Evolutionary conservation across 2,329 filamentous ascomycete species (phyloP).

Genomic region (Scortechinia acanthostroma): DNA sequence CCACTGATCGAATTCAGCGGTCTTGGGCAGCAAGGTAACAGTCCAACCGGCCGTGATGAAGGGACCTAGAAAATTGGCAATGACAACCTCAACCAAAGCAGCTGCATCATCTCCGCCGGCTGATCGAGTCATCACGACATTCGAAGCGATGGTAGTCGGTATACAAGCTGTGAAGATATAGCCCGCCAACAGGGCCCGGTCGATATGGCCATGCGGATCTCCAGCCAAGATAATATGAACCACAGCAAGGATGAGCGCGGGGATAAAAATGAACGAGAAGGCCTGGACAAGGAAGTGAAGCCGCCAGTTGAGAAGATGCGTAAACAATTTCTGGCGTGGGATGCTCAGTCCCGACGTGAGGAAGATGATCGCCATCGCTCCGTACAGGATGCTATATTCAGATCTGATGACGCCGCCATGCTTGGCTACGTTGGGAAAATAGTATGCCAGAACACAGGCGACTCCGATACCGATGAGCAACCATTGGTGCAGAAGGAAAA

Average conservation of each 20-base stretch:
- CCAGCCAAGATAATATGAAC: background rate
- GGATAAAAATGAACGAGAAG: conserved; percentile 1
- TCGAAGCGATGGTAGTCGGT: background rate
- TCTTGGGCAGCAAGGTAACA: conserved; percentile 6
- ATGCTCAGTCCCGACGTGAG: background rate
- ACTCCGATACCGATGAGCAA: background rate
- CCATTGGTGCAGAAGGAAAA: conserved; percentile 14
- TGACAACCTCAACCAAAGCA: background rate
- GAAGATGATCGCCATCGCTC: conserved; percentile 2
- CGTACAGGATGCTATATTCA: conserved; percentile 13
- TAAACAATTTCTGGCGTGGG: background rate
- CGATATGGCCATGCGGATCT: conserved; percentile 6
- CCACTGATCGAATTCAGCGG: conserved; percentile 20
- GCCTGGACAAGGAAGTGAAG: background rate
- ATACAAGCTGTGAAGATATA: background rate
- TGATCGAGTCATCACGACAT: background rate
- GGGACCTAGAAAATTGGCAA: background rate
- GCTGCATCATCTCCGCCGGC: background rate
- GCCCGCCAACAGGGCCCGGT: background rate
- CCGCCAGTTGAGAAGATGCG: background rate
- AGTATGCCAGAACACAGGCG: background rate
- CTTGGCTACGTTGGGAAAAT: background rate
- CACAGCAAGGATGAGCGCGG: background rate
- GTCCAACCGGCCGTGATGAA: background rate
- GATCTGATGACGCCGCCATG: conserved; percentile 20